Evolutionary conservation across 345 rosid species (phyloP).

Genomic region (Gossypium australe): DNA sequence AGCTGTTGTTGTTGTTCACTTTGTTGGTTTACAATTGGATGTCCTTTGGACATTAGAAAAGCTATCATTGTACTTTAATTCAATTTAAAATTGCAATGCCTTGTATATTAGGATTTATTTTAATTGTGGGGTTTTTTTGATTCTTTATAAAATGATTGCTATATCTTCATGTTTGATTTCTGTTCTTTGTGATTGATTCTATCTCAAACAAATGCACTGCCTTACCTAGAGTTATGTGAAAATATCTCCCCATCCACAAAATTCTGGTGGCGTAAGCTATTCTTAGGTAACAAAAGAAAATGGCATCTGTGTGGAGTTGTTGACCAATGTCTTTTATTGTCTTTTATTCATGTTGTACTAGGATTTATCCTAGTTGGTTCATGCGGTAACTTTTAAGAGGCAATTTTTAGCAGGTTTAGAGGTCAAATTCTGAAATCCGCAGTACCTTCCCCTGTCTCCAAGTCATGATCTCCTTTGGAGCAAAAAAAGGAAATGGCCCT

Average conservation of each 20-base stretch:
- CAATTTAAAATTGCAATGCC: neutral
- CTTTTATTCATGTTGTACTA: neutral
- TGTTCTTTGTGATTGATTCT: neutral
- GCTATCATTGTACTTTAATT: neutral
- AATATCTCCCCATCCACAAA: neutral
- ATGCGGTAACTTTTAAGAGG: neutral
- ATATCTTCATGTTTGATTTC: neutral
- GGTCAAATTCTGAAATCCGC: neutral
- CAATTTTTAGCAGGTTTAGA: neutral
- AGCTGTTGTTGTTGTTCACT: neutral
- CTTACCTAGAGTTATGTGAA: neutral
- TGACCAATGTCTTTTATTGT: neutral
- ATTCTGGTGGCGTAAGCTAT: neutral
- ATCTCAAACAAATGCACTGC: neutral
- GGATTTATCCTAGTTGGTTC: neutral
- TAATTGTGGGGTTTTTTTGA: neutral
- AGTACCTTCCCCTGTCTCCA: neutral
- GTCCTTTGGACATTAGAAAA: neutral
- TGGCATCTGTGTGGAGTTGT: neutral
- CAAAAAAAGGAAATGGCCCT: too few relatives aligned
- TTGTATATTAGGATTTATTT: neutral
- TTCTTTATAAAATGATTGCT: neutral
- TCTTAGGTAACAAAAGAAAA: neutral
- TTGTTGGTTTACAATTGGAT: neutral
- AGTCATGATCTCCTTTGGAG: neutral